phyloP scores from a whole-genome alignment of 2,329 filamentous ascomycete genomes.

The Mycosphaerella arachidis region DNA sequence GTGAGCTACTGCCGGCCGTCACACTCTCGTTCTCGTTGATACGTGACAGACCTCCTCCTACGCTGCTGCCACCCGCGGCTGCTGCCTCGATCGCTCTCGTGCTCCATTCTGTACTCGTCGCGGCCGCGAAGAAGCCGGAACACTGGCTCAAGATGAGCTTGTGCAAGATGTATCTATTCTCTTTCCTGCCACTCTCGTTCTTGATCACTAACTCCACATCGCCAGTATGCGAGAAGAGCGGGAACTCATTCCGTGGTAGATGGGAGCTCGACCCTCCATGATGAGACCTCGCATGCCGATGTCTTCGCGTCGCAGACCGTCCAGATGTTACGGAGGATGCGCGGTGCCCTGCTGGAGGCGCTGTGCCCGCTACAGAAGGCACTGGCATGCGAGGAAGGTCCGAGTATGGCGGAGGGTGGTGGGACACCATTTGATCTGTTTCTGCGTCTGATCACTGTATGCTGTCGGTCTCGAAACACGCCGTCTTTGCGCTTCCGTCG shows the following conservation, averaged over 20 bases:
- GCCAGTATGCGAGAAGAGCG: slow-evolving; percentile 81
- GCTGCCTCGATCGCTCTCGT: slow-evolving; percentile 17
- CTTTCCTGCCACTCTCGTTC: slow-evolving; percentile 57
- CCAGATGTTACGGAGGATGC: slow-evolving; percentile 63
- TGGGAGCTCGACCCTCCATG: slow-evolving; percentile 60
- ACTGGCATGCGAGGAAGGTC: slow-evolving; percentile 16
- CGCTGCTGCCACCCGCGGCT: background rate
- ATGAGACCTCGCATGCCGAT: slow-evolving; percentile 77
- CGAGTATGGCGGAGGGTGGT: slow-evolving; percentile 23
- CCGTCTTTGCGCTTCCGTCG: slow-evolving; percentile 1
- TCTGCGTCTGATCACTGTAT: background rate
- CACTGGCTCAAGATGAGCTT: slow-evolving; percentile 81
- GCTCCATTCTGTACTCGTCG: slow-evolving; percentile 31
- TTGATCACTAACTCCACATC: slow-evolving; percentile 84
- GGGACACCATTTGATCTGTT: slow-evolving; percentile 23
- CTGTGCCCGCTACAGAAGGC: slow-evolving; percentile 14
- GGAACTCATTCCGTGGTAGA: slow-evolving; percentile 82
- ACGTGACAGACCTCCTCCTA: slow-evolving; percentile 17
- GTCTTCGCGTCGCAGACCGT: slow-evolving; percentile 53
- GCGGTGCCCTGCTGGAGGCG: slow-evolving; percentile 32
- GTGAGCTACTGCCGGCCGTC: slow-evolving; percentile 29
- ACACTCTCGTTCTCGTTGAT: slow-evolving; percentile 28
- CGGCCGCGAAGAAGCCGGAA: slow-evolving; percentile 89
- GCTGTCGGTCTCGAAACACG: slow-evolving; percentile 1
- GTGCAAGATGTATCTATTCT: slow-evolving; percentile 84